Evolutionary conservation across 139 green algal genomes (phyloP).

Genomic region (Penium margaritaceum): DNA sequence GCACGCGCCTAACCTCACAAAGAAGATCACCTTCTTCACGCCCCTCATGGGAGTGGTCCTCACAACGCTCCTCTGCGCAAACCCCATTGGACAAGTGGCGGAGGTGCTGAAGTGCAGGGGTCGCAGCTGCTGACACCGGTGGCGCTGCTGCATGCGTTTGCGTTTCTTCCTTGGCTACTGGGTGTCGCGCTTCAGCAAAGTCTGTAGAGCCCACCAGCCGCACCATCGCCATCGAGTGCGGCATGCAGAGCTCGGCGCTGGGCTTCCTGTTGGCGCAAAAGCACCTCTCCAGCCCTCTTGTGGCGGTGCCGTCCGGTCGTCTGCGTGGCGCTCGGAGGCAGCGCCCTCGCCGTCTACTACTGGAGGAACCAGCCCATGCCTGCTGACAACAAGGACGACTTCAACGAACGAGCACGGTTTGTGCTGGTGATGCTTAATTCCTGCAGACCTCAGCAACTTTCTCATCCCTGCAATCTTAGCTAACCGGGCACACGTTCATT

Average conservation of each 20-base stretch:
- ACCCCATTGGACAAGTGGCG: conserved; percentile 34
- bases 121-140: conserved; percentile 52
- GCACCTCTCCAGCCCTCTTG: conserved; percentile 68
- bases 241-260: conserved; percentile 67
- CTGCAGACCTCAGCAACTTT: too few relatives aligned
- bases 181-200: conserved; percentile 51
- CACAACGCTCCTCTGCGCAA: conserved; percentile 52
- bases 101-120: conserved; percentile 45
- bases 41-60: conserved; percentile 51
- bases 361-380: conserved; percentile 1
- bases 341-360: neutral
- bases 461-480: too few relatives aligned
- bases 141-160: conserved; percentile 55
- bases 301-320: conserved; percentile 59
- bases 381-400: conserved; percentile 1
- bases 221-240: conserved; percentile 68
- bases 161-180: conserved; percentile 66
- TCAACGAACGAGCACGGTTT: too few relatives aligned
- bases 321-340: conserved; percentile 6
- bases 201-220: conserved; percentile 58
- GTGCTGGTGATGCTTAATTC: too few relatives aligned
- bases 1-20: conserved; percentile 2
- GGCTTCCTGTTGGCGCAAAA: conserved; percentile 63
- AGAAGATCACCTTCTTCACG: conserved; percentile 46
- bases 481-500: too few relatives aligned